A percentile compares a stretch with the other conserved stretches of the same genome.
Conservation (phyloP, 2,329 filamentous ascomycete genomes). For the Ceratocystis destructans region DNA sequence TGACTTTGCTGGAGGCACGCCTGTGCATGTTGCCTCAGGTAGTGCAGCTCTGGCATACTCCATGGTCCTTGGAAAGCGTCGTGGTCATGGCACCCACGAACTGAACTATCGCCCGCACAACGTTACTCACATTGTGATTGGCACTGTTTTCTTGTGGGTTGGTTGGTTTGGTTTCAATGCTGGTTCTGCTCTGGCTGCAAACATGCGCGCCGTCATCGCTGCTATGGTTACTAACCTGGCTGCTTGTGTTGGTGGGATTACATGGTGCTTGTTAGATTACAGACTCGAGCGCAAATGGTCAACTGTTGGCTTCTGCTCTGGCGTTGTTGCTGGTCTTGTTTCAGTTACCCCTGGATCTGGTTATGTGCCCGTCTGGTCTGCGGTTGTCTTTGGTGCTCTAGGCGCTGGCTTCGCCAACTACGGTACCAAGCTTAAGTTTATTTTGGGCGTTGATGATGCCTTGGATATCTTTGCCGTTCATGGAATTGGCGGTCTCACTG, state of each 20-base stretch:
- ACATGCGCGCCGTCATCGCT: constrained; percentile 75
- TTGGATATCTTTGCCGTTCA: constrained; percentile 83
- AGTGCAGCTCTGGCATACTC: constrained; percentile 77
- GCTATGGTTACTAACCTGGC: constrained; percentile 75
- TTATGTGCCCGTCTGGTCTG: constrained; percentile 73
- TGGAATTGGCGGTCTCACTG: constrained; percentile 61
- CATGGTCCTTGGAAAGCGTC: constrained; percentile 76
- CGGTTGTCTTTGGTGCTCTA: constrained; percentile 62
- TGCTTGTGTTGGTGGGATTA: constrained; percentile 71
- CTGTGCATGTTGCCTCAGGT: constrained; percentile 77
- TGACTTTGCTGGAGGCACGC: constrained; percentile 81
- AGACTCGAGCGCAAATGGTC: constrained; percentile 84
- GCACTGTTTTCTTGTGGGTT: constrained; percentile 88
- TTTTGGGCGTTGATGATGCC: constrained; percentile 67
- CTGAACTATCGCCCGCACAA: constrained; percentile 89
- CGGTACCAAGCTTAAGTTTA: constrained; percentile 80
- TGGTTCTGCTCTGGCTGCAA: constrained; percentile 66
- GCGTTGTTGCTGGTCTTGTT: constrained; percentile 74
- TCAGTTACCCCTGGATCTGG: constrained; percentile 80
- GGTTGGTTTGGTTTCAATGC: constrained; percentile 95
- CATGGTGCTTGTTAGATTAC: constrained; percentile 82
- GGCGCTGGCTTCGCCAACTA: constrained; percentile 75
- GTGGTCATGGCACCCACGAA: constrained; percentile 73
- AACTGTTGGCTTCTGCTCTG: constrained; percentile 84
- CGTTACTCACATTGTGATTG: constrained; percentile 81